Percentiles rank a stretch among this genome's conserved stretches.
These are phyloP conservation scores for Kurtzmaniella quercitrusa DNA, from an alignment of 1,139 yeast genomes.

Conservation along the genomic window DNA sequence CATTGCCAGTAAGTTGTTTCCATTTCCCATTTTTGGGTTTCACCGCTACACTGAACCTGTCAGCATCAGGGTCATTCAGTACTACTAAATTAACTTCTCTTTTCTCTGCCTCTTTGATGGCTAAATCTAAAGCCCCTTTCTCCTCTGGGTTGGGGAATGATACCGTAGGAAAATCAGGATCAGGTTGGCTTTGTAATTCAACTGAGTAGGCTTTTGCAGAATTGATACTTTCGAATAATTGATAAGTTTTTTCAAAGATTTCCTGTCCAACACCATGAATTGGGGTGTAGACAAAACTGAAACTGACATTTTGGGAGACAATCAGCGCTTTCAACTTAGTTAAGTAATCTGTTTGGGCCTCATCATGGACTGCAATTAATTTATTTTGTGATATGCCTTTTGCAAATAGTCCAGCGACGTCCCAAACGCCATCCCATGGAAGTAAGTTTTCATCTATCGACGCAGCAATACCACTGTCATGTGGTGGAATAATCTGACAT, in stretches of 20 bases:
- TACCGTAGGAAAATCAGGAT: conserved; percentile 84
- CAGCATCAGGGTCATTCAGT: conserved; percentile 97
- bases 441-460: conserved; percentile 55
- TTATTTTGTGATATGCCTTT: conserved; percentile 17
- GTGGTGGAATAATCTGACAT: conserved; percentile 94
- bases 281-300: conserved; percentile 77
- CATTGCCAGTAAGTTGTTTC: conserved; percentile 88
- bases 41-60: conserved; percentile 77
- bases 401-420: conserved; percentile 32
- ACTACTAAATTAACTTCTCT: conserved; percentile 52
- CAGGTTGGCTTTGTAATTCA: conserved; percentile 63
- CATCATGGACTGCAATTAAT: conserved; percentile 25
- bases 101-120: conserved; percentile 53
- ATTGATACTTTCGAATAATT: conserved; percentile 11
- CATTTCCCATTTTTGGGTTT: conserved; percentile 46
- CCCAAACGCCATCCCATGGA: conserved; percentile 60
- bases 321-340: conserved; percentile 26
- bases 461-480: conserved; percentile 68
- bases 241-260: conserved; percentile 28
- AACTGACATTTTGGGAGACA: conserved; percentile 16
- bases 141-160: conserved; percentile 95
- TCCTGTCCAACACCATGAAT: conserved; percentile 91
- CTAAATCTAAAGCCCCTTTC: conserved; percentile 78
- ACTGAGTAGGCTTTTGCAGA: conserved; percentile 30
- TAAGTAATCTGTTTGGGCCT: conserved; percentile 34